Evolutionary conservation across 192 early-diverging fungal species (phyloP), one percentile per base, ranked within the genome.

Genomic region (Coemansia sp.): DNA sequence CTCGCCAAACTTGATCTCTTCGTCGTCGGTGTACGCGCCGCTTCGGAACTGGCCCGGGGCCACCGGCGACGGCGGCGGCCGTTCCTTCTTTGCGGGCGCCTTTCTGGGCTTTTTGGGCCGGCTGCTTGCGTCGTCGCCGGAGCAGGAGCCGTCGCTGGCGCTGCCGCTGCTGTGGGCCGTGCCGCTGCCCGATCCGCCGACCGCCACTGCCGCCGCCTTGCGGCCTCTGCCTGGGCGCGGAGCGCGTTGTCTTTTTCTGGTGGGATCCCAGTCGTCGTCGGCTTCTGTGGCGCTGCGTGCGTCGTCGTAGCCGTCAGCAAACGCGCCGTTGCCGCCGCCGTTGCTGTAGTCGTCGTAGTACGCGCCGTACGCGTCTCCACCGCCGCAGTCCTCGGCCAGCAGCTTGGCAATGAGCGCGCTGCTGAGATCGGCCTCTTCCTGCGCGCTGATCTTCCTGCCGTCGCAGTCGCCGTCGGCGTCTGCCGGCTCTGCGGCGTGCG

Each of bases 371-470:
- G 56, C 61, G 31, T 85, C 80, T 12, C 59, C 64, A 11, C 65
- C 81, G 60, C 81, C 84, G 17, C 67, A 61, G 57, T 93, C 90
- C 65, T 93, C 83, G 16, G 90, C 89, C 22, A 93, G 69, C 67
- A 93, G 68, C 67, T 91, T 85, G 49, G 90, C 90, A 70, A 93
- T 93, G n/a, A 88, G 73, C 4, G 90, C 91, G 38, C 87, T 88
- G 71, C 89, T 91, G 84, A 92, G 84, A 60, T 86, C 89, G 60
- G 91, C 91, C 69, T 93, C 91, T 69, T 93, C 85, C 57, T 89
- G 87, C 22, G 89, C 85, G 7, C 89, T 87, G 49, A 82, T 82
- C 62, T 73, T 52, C 48, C 10, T 61, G 16, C 52, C 30, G 12
- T 65, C 58, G 40, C 48, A 22, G 31, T 6, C 45, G 2, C 32